Base-by-base conservation (phyloP, 345 rosid genomes). In the Aethionema arabicum region DNA sequence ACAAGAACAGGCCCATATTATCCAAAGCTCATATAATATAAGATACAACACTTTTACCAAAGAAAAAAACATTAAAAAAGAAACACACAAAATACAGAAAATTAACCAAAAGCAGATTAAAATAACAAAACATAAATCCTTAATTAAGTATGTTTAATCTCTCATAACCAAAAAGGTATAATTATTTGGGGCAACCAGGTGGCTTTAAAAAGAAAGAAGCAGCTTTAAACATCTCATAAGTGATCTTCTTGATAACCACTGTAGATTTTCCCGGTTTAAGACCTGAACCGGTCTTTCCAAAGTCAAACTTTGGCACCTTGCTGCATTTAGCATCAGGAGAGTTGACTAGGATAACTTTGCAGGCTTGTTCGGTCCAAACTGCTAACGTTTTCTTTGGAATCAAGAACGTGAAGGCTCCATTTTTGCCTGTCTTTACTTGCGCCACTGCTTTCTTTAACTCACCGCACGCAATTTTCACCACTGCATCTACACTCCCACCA, bases 191-290 rank as follows among this genome's bases (percentile, higher is more conserved):
- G 46, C 68, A 69, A 46, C 15, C 14, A 36, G 55, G 27, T 4
- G 91, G 84, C 49, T 81, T 91, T 62, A 83, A 92, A 11, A 91
- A 93, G 33, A 89, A 78, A 6, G 96, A 96, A 1, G 95, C 95
- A 40, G 78, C 93, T 2, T 67, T 50, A 83, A 40, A 89, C 30
- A 92, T 76, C 27, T 49, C 64, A 49, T 56, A 85, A 0, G 69
- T 80, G 5, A 51, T 69, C 43, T 81, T 83, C 29, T 67, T 56
- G 4, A 64, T 31, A 6, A 61, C 36, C 41, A 51, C 57, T 4
- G 61, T 66, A 8, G 67, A 40, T 3, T 5, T 16, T 11, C 30
- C 67, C 6, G 47, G 39, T 43, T 52, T 59, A 66, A 89, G 70
- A 7, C 2, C 1, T 0, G 77, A 79, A 4, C 95, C 96, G 8